A percentile compares a stretch with the other conserved stretches of the same genome.
Evolutionary conservation across 495 filamentous ascomycete genomes (phyloP).

Genomic region (Aspergillus egyptiacus): DNA sequence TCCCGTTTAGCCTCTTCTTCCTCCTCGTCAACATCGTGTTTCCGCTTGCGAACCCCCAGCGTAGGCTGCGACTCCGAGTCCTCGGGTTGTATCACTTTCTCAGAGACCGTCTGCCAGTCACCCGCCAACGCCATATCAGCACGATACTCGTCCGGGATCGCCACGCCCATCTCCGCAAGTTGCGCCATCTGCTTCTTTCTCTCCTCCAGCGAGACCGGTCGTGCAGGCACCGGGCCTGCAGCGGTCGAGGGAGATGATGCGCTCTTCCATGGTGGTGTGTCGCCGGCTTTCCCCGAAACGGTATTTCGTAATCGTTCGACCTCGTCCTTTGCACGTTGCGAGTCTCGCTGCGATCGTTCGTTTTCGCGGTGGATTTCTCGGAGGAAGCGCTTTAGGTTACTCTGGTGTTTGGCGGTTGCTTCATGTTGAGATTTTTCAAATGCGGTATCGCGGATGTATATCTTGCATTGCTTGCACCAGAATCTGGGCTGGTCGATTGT

Average conservation of each 20-base stretch:
- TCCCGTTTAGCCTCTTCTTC: constrained; percentile 59
- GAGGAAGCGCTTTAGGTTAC: constrained; percentile 80
- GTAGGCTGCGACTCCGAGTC: constrained; percentile 34
- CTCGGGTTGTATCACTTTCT: constrained; percentile 41
- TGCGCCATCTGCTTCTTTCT: constrained; percentile 80
- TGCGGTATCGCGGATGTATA: constrained; percentile 85
- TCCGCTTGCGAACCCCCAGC: constrained; percentile 63
- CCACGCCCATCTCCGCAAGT: constrained; percentile 79
- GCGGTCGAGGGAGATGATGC: constrained; percentile 19
- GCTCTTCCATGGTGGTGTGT: constrained; percentile 24
- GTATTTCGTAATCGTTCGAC: constrained; percentile 80
- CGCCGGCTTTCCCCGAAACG: constrained; percentile 38
- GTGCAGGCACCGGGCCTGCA: constrained; percentile 14
- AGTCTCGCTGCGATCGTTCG: constrained; percentile 69
- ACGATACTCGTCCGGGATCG: constrained; percentile 73
- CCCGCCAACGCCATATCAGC: constrained; percentile 81
- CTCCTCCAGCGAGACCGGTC: constrained; percentile 55
- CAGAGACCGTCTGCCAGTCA: constrained; percentile 74
- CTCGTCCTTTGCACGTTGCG: constrained; percentile 76
- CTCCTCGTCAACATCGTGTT: constrained; percentile 52
- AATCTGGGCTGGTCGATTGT: constrained; percentile 58
- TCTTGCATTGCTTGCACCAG: constrained; percentile 97
- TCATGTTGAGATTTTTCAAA: constrained; percentile 90
- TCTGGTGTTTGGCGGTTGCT: constrained; percentile 80
- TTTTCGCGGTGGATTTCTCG: constrained; percentile 78